Base-by-base conservation (phyloP, 805 yeast genomes). In the Cyberlindnera americana region DNA sequence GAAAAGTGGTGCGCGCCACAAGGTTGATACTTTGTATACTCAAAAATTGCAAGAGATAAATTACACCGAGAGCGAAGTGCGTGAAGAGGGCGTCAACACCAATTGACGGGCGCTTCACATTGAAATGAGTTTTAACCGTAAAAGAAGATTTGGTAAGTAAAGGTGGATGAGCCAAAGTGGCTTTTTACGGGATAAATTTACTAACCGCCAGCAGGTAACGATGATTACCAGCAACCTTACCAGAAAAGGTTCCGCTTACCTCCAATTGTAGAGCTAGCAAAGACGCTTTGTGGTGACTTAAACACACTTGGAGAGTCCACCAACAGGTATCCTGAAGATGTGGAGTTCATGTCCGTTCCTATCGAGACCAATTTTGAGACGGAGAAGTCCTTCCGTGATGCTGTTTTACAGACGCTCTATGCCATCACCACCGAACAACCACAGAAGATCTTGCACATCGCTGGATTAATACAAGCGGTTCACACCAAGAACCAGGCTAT, bases 341-440 rank as follows among this genome's bases (percentile, higher is more conserved):
- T 84, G 32, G 81, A 84, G 41, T 78, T 77, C 53, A 78, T 85
- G 51, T 72, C 83, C 26, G 76, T 72, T 38, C 84, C 86, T 1
- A 78, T 83, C 29, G 76, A 75, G 29, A 76, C 75, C 25, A 85
- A 80, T 51, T 76, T 79, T 53, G 85, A 76, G 48, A 72, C 69
- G 46, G 81, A 81, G 40, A 80, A 75, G 43, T 70, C 70, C 37
- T 75, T 82, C 46, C 69, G 86, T 43, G 64, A 63, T 24, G 76
- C 82, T 3, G 65, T 86, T 16, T 62, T 86, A 43, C 69, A 72
- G 35, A 83, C 86, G 2, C 56, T 89, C 19, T 72, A 73, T 39
- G 86, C 95, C 3, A 73, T 85, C 31, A 70, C 83, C 10, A 63
- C 75, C 21, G 98, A 93, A 61, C 96, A 91, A 61, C 98, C 99